phyloP scores from a whole-genome alignment of 2,329 filamentous ascomycete genomes.

The Trichoderma gracile region DNA sequence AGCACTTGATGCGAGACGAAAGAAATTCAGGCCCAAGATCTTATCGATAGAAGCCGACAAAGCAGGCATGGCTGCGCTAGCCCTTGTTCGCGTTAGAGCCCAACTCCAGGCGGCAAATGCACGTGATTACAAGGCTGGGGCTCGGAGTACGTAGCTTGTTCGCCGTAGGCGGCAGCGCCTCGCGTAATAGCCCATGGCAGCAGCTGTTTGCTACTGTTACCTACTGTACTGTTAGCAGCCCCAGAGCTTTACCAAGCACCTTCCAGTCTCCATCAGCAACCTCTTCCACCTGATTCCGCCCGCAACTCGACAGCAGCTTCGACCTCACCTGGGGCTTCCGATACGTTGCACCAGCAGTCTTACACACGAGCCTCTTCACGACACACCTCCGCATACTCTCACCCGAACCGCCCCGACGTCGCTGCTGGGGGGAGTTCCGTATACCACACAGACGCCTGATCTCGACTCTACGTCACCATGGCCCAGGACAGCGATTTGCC shows the following conservation, averaged over 20 bases:
- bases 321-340: constrained; percentile 29
- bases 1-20: constrained; percentile 27
- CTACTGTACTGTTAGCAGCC: constrained; percentile 13
- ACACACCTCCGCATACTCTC: background rate
- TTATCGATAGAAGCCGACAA: constrained; percentile 34
- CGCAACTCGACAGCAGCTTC: constrained; percentile 31
- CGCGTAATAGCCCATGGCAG: constrained; percentile 47
- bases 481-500: constrained; percentile 89
- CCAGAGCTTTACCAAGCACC: constrained; percentile 41
- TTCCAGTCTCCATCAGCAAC: constrained; percentile 40
- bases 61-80: background rate
- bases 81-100: background rate
- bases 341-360: constrained; percentile 16
- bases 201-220: constrained; percentile 9
- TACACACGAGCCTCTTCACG: background rate
- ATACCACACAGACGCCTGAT: constrained; percentile 32
- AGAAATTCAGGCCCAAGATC: constrained; percentile 36
- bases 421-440: constrained; percentile 30
- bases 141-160: constrained; percentile 28
- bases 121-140: constrained; percentile 39
- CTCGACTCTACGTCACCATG: constrained; percentile 60
- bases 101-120: background rate
- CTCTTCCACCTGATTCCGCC: constrained; percentile 36
- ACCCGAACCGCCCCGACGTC: constrained; percentile 23
- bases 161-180: constrained; percentile 47